Evolutionary conservation across 345 rosid species (phyloP).

Genomic region (Eucalyptus decipiens): DNA sequence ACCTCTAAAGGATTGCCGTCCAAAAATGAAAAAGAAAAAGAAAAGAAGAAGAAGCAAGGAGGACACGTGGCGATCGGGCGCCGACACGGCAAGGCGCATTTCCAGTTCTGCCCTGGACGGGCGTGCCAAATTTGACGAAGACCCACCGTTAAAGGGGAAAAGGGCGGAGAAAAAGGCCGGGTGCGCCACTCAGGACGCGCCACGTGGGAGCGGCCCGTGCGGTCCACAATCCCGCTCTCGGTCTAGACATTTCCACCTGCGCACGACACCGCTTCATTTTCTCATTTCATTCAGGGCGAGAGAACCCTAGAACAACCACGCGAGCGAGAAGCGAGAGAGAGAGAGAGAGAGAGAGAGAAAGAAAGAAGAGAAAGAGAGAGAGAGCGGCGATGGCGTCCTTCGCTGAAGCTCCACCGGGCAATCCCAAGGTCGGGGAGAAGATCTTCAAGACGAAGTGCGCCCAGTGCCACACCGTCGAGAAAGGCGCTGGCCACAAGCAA

Average conservation of each 20-base stretch:
- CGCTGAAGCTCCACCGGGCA: slow-evolving; percentile 76
- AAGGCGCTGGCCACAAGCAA: slow-evolving; percentile 98
- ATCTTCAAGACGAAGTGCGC: slow-evolving; percentile 84
- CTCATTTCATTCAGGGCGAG: neutral
- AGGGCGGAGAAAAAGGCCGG: neutral
- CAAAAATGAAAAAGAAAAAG: neutral
- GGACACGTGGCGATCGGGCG: neutral
- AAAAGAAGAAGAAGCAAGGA: neutral
- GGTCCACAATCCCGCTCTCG: neutral
- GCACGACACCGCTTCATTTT: neutral
- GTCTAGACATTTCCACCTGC: neutral
- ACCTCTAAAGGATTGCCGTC: neutral
- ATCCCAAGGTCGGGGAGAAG: slow-evolving; percentile 67
- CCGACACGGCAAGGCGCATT: neutral
- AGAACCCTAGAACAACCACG: neutral
- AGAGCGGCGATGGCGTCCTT: slow-evolving; percentile 56
- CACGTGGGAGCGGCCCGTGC: neutral
- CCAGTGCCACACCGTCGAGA: slow-evolving; percentile 86
- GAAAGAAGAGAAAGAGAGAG: neutral
- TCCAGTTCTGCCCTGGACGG: neutral
- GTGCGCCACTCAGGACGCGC: neutral
- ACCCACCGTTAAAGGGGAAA: neutral
- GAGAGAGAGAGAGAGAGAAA: neutral
- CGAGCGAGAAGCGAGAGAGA: neutral
- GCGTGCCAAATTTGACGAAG: neutral